These are phyloP conservation scores for Colletotrichum coccodes DNA, from an alignment of 2,329 filamentous ascomycete genomes.

Conservation along the genomic window DNA sequence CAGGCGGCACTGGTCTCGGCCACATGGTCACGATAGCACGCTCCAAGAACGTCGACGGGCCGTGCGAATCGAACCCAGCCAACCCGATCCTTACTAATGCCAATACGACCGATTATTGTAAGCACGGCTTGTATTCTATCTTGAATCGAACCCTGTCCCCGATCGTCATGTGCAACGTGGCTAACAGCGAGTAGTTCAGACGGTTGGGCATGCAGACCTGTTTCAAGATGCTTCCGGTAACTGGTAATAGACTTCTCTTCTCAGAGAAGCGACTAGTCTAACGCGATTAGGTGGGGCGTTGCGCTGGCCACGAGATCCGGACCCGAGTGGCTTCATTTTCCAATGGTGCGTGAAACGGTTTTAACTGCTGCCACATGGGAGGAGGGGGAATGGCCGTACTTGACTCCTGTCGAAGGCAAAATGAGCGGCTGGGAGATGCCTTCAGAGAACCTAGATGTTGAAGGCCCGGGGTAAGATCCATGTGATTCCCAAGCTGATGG, in stretches of 20 bases:
- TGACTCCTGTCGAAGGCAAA: constrained; percentile 34
- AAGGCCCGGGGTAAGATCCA: constrained; percentile 45
- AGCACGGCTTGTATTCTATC: neutral
- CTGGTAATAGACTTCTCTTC: constrained; percentile 37
- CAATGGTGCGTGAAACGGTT: constrained; percentile 54
- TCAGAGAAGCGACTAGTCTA: neutral
- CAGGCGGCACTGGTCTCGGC: constrained; percentile 55
- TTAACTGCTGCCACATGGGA: constrained; percentile 51
- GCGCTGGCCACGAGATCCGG: constrained; percentile 52
- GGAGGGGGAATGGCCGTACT: constrained; percentile 45
- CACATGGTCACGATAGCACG: constrained; percentile 62
- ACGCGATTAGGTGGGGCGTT: constrained; percentile 44
- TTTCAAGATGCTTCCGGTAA: constrained; percentile 58
- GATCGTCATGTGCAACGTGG: neutral
- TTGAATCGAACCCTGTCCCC: too few relatives aligned
- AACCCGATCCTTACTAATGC: constrained; percentile 59
- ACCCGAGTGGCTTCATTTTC: constrained; percentile 48
- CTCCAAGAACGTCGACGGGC: constrained; percentile 52
- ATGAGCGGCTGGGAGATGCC: constrained; percentile 52
- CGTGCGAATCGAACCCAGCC: constrained; percentile 51
- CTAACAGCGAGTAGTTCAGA: constrained; percentile 47
- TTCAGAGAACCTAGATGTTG: constrained; percentile 39
- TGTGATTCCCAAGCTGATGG: neutral
- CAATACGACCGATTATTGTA: constrained; percentile 52
- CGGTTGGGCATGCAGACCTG: constrained; percentile 66